phyloP scores from a whole-genome alignment of 2,329 filamentous ascomycete genomes.

The Penicillium sp. region DNA sequence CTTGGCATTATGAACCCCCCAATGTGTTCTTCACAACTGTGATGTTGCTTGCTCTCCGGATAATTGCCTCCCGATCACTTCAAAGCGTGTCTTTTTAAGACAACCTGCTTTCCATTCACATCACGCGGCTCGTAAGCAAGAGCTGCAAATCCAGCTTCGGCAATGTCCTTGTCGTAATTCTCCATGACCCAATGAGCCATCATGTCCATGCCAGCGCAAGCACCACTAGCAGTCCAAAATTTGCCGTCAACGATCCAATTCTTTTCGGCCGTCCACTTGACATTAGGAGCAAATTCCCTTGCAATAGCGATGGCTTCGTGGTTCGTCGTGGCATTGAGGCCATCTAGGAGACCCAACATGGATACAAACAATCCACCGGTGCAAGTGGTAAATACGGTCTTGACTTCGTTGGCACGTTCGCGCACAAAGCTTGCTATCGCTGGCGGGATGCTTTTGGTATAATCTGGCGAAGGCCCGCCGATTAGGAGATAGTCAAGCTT shows the following conservation, averaged over 20 bases:
- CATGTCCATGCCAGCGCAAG: slow-evolving; percentile 2
- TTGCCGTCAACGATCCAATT: slow-evolving; percentile 1
- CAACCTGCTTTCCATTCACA: background rate
- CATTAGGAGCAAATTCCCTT: background rate
- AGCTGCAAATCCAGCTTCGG: background rate
- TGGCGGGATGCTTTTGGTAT: background rate
- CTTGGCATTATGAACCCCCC: background rate
- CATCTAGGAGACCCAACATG: background rate
- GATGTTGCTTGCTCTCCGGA: background rate
- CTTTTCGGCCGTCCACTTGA: slow-evolving; percentile 1
- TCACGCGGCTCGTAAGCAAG: background rate
- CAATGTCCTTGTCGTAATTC: background rate
- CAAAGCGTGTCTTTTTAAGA: background rate
- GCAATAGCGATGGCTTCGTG: background rate
- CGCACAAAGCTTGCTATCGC: background rate
- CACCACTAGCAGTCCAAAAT: background rate
- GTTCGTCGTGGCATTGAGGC: background rate
- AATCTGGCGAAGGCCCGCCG: background rate
- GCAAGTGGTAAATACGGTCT: background rate
- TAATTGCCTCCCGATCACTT: background rate
- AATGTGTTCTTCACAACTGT: background rate
- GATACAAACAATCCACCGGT: background rate
- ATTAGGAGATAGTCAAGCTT: background rate
- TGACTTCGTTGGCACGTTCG: background rate
- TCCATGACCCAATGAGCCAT: slow-evolving; percentile 1